These are phyloP conservation scores for Colletotrichum camelliae DNA, from an alignment of 2,329 filamentous ascomycete genomes.

Conservation along the genomic window DNA sequence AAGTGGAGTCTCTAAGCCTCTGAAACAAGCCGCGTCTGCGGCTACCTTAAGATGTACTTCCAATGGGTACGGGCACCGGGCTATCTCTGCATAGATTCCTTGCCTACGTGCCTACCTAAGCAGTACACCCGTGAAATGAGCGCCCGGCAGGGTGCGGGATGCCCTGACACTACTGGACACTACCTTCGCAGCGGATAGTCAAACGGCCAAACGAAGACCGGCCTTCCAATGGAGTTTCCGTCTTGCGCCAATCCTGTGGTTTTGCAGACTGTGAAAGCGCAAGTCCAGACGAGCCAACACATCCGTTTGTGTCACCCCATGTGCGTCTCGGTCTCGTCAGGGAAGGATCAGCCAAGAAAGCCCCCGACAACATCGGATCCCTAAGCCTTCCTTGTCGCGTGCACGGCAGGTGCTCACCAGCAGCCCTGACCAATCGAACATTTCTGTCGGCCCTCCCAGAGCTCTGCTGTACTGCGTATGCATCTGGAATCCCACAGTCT, in stretches of 20 bases:
- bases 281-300: not conserved
- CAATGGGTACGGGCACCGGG: not conserved
- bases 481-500: not conserved
- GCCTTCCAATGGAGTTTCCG: not conserved
- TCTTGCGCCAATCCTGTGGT: not conserved
- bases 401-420: no score
- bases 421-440: not conserved
- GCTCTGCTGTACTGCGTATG: not conserved
- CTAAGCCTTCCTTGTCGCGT: not conserved
- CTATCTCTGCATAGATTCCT: no score
- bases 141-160: not conserved
- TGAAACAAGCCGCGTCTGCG: constrained; percentile 16
- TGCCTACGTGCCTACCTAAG: no score
- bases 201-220: not conserved
- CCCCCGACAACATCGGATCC: not conserved
- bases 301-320: not conserved
- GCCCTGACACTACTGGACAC: not conserved
- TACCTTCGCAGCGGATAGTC: not conserved
- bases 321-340: not conserved
- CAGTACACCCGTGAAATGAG: not conserved
- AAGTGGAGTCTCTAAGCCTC: not conserved
- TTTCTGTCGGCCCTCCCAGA: not conserved
- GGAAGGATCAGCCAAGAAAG: not conserved
- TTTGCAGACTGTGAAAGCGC: not conserved
- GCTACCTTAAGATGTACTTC: not conserved